Base-by-base conservation (phyloP, 2,329 filamentous ascomycete genomes). In the Biscogniauxia sp. region DNA sequence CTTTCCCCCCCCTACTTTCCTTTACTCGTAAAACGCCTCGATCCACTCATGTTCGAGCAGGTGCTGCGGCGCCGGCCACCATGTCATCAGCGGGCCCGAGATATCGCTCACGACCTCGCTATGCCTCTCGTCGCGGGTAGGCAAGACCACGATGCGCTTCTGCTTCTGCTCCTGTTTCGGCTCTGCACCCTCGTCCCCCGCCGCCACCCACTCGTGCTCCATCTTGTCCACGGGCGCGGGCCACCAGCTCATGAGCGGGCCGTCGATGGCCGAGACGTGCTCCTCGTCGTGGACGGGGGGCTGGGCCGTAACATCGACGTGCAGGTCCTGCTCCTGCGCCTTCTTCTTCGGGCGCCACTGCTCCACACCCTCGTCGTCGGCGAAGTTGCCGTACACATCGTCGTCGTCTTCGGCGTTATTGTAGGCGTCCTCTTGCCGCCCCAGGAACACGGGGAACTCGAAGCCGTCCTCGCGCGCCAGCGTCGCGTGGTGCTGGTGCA, bases 21-120 rank as follows among this genome's bases (percentile, higher is more conserved):
- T 55, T 68, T 50, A 73, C 61, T 73, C 71, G 64, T 72, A 73
- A 58, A 72, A 73, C n/a, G 61, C 54, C 53, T 72, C 71, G 20
- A 64, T 64, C 71, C 71, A 73, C 19, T 71, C 65, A 25, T 68
- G 59, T 51, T 66, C 63, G 25, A 67, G 19, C 17, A 64, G 49
- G 8, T 65, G 60, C 4, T 64, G 9, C 6, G 63, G 58, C 50
- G 59, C 51, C 15, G 69, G 69, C 69, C 69, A 71, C 68, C 68
- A 70, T 3, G 59, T 68, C 69, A 71, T 71, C 20, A 70, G 11
- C 1, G 62, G 55, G 0, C 69, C 69, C 5, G 62, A 59, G 49
- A 71, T 66, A n/a, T 56, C 26, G 2, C 61, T 64, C 13, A 71
- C 68, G 32, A 37, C 53, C 56, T 52, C 20, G 49, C 37, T 15